Evolutionary conservation across 805 yeast genomes (phyloP), one percentile per base, ranked within the genome.

Genomic region (Yarrowia hollandica): DNA sequence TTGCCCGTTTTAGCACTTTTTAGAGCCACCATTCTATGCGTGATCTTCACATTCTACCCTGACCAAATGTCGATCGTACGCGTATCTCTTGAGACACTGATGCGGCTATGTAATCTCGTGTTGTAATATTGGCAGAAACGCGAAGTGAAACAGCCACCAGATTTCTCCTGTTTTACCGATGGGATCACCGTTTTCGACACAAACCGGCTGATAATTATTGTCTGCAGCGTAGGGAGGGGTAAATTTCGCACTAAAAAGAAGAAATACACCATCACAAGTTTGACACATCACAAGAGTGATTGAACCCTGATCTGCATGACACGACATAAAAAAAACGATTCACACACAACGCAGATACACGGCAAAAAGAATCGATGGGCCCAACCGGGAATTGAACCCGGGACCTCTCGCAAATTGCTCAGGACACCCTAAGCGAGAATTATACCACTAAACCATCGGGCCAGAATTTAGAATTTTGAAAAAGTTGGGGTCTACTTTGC

Each of bases 341-440:
- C n/a, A n/a, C n/a, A n/a, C n/a, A n/a, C n/a, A n/a, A n/a, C n/a
- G n/a, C n/a, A n/a, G n/a, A n/a, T n/a, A n/a, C n/a, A n/a, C n/a
- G n/a, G 6, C 6, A 18, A 30, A 26, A 19, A 30, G n/a, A 44
- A 14, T 4, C n/a, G 18, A 42, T 30, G 52, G 52, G 52, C 52
- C 52, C 52, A 44, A 44, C 52, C 52, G 54, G 54, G 54, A 46
- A 46, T 46, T 46, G 52, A 44, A 44, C 52, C 52, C 52, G 52
- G 52, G 52, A 44, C 52, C 52, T 44, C 52, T 44, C 52, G 52
- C 52, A 44, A 44, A 44, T 44, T 44, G 52, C 52, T 18, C 16
- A 44, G 52, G 52, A 44, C 34, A 44, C 52, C 52, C 52, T 44
- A 44, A 44, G 52, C 52, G 52, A 44, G 52, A 44, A 44, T 44